Percentiles rank a stretch among this genome's conserved stretches.
phyloP scores from a whole-genome alignment of 2,329 filamentous ascomycete genomes.

The Ascochyta lentis region DNA sequence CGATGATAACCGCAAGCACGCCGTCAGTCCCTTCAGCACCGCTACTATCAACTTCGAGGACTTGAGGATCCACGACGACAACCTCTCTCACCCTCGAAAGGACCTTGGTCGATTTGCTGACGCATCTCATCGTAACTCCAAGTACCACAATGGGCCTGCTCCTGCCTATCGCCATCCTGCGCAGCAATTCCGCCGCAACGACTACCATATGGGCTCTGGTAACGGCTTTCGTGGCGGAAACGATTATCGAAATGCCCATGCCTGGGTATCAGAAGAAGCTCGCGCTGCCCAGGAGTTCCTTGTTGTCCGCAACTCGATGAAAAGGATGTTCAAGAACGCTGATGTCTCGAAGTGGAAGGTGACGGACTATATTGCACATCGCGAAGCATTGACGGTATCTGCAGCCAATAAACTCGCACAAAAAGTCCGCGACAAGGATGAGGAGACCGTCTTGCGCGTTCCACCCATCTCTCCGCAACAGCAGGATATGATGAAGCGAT shows the following conservation, averaged over 20 bases:
- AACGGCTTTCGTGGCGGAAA: background rate
- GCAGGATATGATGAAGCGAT: constrained; percentile 22
- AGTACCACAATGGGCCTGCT: background rate
- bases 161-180: background rate
- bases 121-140: constrained; percentile 13
- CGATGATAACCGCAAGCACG: constrained; percentile 3
- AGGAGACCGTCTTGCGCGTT: constrained; percentile 4
- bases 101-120: constrained; percentile 10
- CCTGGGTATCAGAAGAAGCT: constrained; percentile 37
- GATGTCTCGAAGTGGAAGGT: constrained; percentile 45
- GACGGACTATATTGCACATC: constrained; percentile 41
- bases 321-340: constrained; percentile 42
- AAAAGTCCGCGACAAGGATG: constrained; percentile 23
- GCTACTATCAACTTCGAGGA: constrained; percentile 20
- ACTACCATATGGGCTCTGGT: background rate
- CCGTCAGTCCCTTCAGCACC: constrained; percentile 20
- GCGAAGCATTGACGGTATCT: constrained; percentile 32
- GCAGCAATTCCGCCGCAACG: background rate
- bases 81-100: background rate
- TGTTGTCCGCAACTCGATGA: constrained; percentile 44
- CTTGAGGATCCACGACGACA: constrained; percentile 14
- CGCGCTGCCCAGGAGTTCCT: constrained; percentile 37
- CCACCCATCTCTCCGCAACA: constrained; percentile 15
- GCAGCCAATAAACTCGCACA: constrained; percentile 23
- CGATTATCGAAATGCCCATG: constrained; percentile 24